Base-by-base conservation (phyloP, 73 alveolate genomes). In the Loxodes magnus region DNA sequence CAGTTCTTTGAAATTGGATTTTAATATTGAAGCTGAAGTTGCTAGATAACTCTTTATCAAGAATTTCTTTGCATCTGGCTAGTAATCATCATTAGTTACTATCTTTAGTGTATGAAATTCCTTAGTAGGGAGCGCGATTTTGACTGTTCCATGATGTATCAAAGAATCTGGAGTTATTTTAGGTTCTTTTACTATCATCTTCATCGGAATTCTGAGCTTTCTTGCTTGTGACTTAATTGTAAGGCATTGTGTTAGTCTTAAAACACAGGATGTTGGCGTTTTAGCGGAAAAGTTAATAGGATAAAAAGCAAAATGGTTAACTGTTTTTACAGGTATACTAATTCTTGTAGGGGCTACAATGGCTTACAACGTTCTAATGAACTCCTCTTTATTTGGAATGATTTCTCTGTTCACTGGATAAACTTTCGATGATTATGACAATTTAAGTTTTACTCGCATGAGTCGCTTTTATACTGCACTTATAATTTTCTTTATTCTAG, bases 101-200 rank as follows among this genome's bases (percentile, higher is more conserved):
- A 68, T 72, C 2, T 72, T 77, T 53, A 72, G 89, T 5, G 62
- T 74, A n/a, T 83, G 95, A 89, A 83, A 83, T 53, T 77, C 92
- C 9, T 77, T 83, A 92, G 66, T 83, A 17, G 95, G 95, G 3
- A 71, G 88, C 4, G 52, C 83, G 0, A 57, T 77, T 19, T 65
- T 83, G 15, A 62, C 89, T 21, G 35, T 83, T 10, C 95, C 95
- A 20, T 72, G 79, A 77, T 48, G 71, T 22, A 62, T 78, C 29
- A 63, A 66, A 34, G 37, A 51, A 28, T 64, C 88, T 3, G 95
- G 95, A 1, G 60, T 83, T 38, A 39, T 83, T 2, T 67, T 80
- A 14, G 79, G 88, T n/a, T 28, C 67, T n/a, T n/a, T n/a, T n/a
- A 78, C 53, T 43, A 71, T 70, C 25, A 51, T 35, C 52, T 51